These are phyloP conservation scores for Ananas comosus DNA, from an alignment of 176 grass and related monocot species.

Conservation along the genomic window DNA sequence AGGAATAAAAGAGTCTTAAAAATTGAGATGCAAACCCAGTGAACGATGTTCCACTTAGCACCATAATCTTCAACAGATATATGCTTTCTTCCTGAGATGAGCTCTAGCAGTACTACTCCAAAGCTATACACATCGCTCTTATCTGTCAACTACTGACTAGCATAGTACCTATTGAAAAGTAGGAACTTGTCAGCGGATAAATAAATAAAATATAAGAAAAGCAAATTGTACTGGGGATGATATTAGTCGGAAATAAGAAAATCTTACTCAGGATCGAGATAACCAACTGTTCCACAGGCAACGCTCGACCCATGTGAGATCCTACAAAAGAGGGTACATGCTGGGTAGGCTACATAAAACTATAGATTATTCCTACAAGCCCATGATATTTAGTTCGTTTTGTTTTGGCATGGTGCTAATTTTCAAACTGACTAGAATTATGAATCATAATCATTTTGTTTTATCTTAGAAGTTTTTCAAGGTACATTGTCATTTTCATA, in stretches of 20 bases:
- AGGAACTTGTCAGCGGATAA: neutral
- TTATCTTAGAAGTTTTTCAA: neutral
- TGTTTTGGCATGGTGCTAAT: neutral
- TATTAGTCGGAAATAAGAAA: neutral
- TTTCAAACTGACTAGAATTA: neutral
- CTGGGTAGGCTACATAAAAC: neutral
- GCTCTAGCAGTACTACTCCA: conserved; percentile 9
- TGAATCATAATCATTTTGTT: neutral
- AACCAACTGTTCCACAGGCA: conserved; percentile 5
- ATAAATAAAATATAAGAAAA: neutral
- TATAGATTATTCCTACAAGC: neutral
- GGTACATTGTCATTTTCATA: neutral
- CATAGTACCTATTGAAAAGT: conserved; percentile 5
- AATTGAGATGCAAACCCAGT: neutral
- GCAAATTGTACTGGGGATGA: neutral
- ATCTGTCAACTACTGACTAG: conserved; percentile 1
- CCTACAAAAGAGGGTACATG: too few relatives aligned
- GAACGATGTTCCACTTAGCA: conserved; percentile 5
- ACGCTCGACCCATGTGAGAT: too few relatives aligned
- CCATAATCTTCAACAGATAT: conserved; percentile 10
- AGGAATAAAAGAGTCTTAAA: neutral
- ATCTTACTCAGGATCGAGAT: conserved; percentile 9
- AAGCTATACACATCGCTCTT: too few relatives aligned
- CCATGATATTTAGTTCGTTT: neutral
- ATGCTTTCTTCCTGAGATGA: conserved; percentile 11